Evolutionary conservation across 371 early-diverging fungal species (phyloP), one percentile per base, ranked within the genome.

Genomic region (Lichtheimia ornata): DNA sequence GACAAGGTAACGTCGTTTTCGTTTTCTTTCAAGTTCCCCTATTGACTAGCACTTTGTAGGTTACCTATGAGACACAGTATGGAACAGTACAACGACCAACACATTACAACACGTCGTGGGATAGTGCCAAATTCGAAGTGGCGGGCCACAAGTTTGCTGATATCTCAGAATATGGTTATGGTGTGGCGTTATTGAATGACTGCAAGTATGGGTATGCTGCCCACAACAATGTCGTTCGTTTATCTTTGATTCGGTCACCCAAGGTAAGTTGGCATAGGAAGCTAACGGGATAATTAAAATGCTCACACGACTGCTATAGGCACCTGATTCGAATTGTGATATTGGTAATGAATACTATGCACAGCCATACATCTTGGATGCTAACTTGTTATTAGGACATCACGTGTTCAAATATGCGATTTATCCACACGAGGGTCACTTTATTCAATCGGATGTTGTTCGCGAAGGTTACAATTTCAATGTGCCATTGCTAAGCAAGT

Each of bases 41-140:
- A 53, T 54, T 40, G 4, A 35, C 12, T 30, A 20, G 7, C 49
- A 12, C 30, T 53, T 22, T 20, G 22, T 63, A 79, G 77, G 95
- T 96, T 11, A 97, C 96, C 0, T 98, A 96, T 67, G 97, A 98
- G 64, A 94, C 94, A 5, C 96, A 95, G 73, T 96, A 92, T 76
- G 98, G 99, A 12, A 85, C 85, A 28, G 81, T 97, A 5, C 89
- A 90, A 69, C 83, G 99, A 43, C 95, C 98, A 2, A 97, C 94
- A 3, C 96, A 96, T 50, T 94, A 86, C 82, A 98, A 97, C 73
- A 96, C 93, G 4, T 88, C 90, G 17, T 92, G 92, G 84, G 97
- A 97, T 65, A 79, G 92, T 64, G 97, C 97, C 14, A 90, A 91
- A 57, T 81, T 81, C 50, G 81, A 81, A 64, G 81, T 79, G 67